A percentile compares a stretch with the other conserved stretches of the same genome.
These are phyloP conservation scores for Microdochium trichocladiopsis DNA, from an alignment of 2,329 filamentous ascomycete genomes.

Conservation along the genomic window DNA sequence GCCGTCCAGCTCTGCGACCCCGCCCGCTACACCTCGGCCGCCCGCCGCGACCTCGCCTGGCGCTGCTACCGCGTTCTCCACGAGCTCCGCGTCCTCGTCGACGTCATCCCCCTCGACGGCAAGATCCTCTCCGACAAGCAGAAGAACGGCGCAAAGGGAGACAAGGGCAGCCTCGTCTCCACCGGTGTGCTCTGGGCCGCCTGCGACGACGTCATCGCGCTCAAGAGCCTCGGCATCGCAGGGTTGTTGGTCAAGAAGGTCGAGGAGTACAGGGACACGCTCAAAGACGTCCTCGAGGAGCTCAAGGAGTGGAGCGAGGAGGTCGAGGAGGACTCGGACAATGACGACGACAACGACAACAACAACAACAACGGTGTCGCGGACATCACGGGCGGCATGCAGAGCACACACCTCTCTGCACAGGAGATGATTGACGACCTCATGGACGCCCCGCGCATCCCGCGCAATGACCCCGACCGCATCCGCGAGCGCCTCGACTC, in stretches of 20 bases:
- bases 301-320: slow-evolving; percentile 83
- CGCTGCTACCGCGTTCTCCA: slow-evolving; percentile 52
- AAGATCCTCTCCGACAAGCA: slow-evolving; percentile 38
- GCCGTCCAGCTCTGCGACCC: slow-evolving; percentile 60
- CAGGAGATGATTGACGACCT: slow-evolving; percentile 61
- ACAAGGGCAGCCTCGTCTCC: slow-evolving; percentile 49
- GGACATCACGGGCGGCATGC: slow-evolving; percentile 22
- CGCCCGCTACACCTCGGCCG: slow-evolving; percentile 52
- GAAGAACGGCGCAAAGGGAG: slow-evolving; percentile 33
- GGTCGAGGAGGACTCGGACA: slow-evolving; percentile 52
- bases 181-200: slow-evolving; percentile 79
- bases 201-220: slow-evolving; percentile 64
- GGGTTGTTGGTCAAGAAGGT: slow-evolving; percentile 66
- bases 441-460: slow-evolving; percentile 58
- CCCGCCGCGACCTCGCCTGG: slow-evolving; percentile 56
- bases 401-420: slow-evolving; percentile 27
- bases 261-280: slow-evolving; percentile 64
- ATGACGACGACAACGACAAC: slow-evolving; percentile 41
- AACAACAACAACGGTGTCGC: slow-evolving; percentile 35
- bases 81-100: slow-evolving; percentile 55
- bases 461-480: slow-evolving; percentile 53
- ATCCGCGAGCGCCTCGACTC: slow-evolving; percentile 60
- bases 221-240: slow-evolving; percentile 61
- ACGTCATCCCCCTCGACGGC: slow-evolving; percentile 52
- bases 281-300: slow-evolving; percentile 80